Evolutionary conservation across 352 stramenopile species (phyloP), one percentile per base, ranked within the genome.

Genomic region (Globisporangium abappressorium): DNA sequence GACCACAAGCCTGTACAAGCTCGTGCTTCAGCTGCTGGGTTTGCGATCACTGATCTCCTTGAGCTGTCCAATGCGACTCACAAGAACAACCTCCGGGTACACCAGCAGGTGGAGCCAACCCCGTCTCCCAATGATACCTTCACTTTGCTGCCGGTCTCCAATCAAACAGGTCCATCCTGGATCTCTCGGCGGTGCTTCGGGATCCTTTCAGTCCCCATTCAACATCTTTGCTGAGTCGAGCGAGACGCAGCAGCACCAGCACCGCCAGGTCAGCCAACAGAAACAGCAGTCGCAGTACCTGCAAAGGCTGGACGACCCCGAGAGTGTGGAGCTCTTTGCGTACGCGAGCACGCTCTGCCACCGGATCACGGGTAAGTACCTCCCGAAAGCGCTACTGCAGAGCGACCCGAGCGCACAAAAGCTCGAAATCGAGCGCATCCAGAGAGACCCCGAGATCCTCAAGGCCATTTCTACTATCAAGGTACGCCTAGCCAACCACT

Each of bases 331-430:
- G 62, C 61, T 93, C 11, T 93, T 93, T 57, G 66, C 80, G 7
- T 93, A 93, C 51, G 69, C 81, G 3, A 93, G 84, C 59, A 71
- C 85, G 6, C 64, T 93, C 3, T 90, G 84, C 47, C 77, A 93
- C 38, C 76, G 85, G 0, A 73, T 90, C 43, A 90, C 85, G 2
- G 85, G 85, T 14, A 70, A 76, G 34, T 93, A 91, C 71, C 61
- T 93, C 67, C 70, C 82, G 0, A 73, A 72, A 5, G 57, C 76
- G 22, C 49, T 84, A 28, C 62, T 93, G 5, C 77, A 85, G 34
- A 70, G 64, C 22, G 78, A 90, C 38, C 62, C 71, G 0, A 69
- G 72, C 18, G 78, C 80, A 2, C 85, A 93, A 56, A 76, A 84
- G 26, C 64, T 74, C 0, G 85, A 93, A 51, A 74, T 93, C 34